A percentile compares a stretch with the other conserved stretches of the same genome.
Evolutionary conservation across 108 stramenopile genomes (phyloP).

Genomic region (Cyclotella cryptica): DNA sequence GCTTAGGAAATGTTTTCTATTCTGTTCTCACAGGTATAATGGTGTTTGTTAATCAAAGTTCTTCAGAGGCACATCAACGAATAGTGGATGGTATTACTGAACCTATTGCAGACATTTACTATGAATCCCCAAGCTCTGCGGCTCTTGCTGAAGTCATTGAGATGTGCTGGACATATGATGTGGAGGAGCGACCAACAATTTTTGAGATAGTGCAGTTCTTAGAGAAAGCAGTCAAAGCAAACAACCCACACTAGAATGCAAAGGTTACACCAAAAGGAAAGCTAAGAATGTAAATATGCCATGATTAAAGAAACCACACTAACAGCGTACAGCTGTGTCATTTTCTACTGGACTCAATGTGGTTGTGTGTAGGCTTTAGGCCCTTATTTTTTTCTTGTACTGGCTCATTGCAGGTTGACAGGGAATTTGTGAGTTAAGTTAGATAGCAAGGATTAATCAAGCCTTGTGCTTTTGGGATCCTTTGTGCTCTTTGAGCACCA

Average conservation of each 20-base stretch:
- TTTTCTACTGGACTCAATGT: too few relatives aligned
- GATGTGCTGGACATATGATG: conserved; percentile 58
- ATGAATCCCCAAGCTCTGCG: conserved; percentile 11
- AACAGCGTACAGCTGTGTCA: too few relatives aligned
- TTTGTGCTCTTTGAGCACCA: too few relatives aligned
- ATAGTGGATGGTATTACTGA: conserved; percentile 27
- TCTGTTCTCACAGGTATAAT: conserved; percentile 57
- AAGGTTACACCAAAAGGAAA: not conserved
- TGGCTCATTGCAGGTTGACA: too few relatives aligned
- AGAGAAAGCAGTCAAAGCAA: conserved; percentile 36
- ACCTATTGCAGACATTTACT: conserved; percentile 15
- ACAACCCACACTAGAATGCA: not conserved
- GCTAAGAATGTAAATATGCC: too few relatives aligned
- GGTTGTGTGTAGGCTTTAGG: too few relatives aligned
- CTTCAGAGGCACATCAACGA: not conserved
- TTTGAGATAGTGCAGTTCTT: conserved; percentile 70
- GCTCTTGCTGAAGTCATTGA: conserved; percentile 63
- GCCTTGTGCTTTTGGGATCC: too few relatives aligned
- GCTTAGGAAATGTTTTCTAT: conserved; percentile 75
- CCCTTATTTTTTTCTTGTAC: too few relatives aligned
- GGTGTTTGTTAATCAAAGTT: conserved; percentile 9
- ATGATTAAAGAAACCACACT: too few relatives aligned
- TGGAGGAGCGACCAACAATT: conserved; percentile 65
- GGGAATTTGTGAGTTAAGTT: too few relatives aligned
- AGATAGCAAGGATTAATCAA: too few relatives aligned